A percentile compares a stretch with the other conserved stretches of the same genome.
phyloP scores from a whole-genome alignment of 176 grass and related monocot genomes.

The Oryza rufipogon region DNA sequence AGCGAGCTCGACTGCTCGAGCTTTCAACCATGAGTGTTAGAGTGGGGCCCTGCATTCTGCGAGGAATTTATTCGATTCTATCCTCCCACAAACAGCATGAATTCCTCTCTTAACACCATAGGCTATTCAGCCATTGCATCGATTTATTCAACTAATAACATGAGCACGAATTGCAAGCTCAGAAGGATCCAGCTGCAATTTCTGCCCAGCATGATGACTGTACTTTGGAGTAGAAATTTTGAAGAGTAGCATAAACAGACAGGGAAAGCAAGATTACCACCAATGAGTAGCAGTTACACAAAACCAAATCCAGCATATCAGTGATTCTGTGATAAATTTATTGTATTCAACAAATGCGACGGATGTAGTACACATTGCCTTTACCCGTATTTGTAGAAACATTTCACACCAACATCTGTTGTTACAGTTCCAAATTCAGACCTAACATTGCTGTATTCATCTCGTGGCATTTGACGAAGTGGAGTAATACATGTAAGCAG shows the following conservation, averaged over 20 bases:
- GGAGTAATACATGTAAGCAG: slow-evolving; percentile 3
- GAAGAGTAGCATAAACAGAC: background rate
- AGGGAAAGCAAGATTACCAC: background rate
- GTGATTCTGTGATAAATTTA: background rate
- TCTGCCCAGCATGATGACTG: background rate
- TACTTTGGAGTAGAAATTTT: background rate
- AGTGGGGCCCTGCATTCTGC: no score
- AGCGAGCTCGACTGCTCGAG: background rate
- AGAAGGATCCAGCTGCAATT: background rate
- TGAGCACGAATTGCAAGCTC: background rate
- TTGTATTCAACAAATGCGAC: background rate
- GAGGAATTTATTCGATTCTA: no score
- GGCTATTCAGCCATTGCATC: background rate
- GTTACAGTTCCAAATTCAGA: slow-evolving; percentile 13
- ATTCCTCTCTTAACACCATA: background rate
- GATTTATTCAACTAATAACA: background rate
- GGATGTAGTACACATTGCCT: background rate
- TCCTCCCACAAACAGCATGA: background rate
- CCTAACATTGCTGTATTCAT: slow-evolving; percentile 11
- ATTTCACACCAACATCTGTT: background rate
- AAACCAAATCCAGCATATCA: background rate
- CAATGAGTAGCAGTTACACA: background rate
- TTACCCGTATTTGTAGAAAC: slow-evolving; percentile 29
- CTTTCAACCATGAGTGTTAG: no score
- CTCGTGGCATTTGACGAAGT: slow-evolving; percentile 21